These are phyloP conservation scores for Fomitopsis betulina DNA, from an alignment of 1,284 basidiomycete genomes.

Conservation along the genomic window DNA sequence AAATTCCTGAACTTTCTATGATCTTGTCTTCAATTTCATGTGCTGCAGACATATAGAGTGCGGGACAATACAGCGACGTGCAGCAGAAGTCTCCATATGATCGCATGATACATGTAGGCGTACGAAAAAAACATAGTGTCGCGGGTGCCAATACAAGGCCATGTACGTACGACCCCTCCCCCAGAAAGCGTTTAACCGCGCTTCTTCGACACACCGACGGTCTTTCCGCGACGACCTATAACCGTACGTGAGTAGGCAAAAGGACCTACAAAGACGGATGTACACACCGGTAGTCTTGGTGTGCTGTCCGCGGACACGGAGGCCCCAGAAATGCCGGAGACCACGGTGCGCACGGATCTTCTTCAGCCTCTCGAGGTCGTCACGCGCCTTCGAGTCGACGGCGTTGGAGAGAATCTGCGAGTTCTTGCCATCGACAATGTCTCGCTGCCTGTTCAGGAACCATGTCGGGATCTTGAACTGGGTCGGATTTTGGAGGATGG, in stretches of 20 bases:
- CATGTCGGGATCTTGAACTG: conserved; percentile 99
- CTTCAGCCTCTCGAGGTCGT: conserved; percentile 98
- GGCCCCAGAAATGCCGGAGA: conserved; percentile 96
- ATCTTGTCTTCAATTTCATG: not conserved
- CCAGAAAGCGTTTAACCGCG: conserved; percentile 54
- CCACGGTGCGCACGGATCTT: conserved; percentile 99
- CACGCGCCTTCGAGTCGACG: conserved; percentile 98
- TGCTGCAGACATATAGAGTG: too few species aligned
- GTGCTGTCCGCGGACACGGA: conserved; percentile 96
- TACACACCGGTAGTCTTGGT: conserved; percentile 94
- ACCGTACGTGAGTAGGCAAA: not conserved
- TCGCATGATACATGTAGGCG: conserved; percentile 3
- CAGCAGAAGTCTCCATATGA: not conserved
- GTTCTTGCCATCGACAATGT: conserved; percentile 97
- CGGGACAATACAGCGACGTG: not conserved
- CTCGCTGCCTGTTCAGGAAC: conserved; percentile 99
- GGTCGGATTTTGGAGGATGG: conserved; percentile 98
- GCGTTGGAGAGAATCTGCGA: conserved; percentile 95
- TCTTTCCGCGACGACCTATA: conserved; percentile 83
- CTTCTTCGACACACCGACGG: conserved; percentile 92
- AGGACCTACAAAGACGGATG: not conserved
- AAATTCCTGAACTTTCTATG: not conserved
- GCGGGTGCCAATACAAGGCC: conserved; percentile 6
- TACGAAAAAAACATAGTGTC: conserved; percentile 10
- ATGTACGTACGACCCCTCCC: not conserved